Conservation (phyloP, 768 basidiomycete species). For the Phylloporus sp. region DNA sequence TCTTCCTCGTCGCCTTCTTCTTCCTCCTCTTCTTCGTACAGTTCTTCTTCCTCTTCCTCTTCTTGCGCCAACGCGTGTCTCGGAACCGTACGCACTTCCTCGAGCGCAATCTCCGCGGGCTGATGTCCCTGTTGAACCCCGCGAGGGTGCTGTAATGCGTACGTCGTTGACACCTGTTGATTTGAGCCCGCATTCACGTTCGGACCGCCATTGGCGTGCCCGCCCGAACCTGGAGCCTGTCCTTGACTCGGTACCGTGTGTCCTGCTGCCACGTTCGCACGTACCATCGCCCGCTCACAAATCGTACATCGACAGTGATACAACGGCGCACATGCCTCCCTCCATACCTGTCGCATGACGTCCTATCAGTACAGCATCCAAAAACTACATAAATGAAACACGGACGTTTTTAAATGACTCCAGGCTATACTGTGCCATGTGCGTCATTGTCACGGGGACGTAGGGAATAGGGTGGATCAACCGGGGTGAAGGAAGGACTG, state of each 20-base stretch:
- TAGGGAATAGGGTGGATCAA: constrained; percentile 65
- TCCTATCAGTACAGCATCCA: constrained; percentile 1
- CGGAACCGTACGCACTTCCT: constrained; percentile 20
- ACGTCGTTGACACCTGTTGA: constrained; percentile 4
- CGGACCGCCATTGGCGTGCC: background rate
- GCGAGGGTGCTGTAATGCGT: constrained; percentile 5
- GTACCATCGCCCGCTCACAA: constrained; percentile 60
- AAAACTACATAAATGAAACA: constrained; percentile 10
- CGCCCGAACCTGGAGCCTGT: constrained; percentile 10
- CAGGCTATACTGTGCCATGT: constrained; percentile 52
- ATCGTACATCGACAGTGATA: constrained; percentile 72
- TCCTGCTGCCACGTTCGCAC: constrained; percentile 42
- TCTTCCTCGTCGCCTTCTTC: constrained; percentile 21
- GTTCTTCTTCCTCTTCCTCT: constrained; percentile 28
- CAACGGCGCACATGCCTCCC: constrained; percentile 65
- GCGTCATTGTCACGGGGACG: constrained; percentile 51
- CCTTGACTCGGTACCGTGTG: constrained; percentile 31
- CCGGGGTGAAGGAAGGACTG: constrained; percentile 56
- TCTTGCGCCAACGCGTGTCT: constrained; percentile 21
- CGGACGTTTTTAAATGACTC: constrained; percentile 56
- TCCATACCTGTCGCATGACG: constrained; percentile 50
- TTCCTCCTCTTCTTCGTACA: constrained; percentile 18
- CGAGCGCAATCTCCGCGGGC: constrained; percentile 21
- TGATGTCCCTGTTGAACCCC: constrained; percentile 10
- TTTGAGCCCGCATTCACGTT: background rate